Evolutionary conservation across 164 flowering plant species (phyloP), one percentile per base, ranked within the genome.

Genomic region (Macadamia integrifolia): DNA sequence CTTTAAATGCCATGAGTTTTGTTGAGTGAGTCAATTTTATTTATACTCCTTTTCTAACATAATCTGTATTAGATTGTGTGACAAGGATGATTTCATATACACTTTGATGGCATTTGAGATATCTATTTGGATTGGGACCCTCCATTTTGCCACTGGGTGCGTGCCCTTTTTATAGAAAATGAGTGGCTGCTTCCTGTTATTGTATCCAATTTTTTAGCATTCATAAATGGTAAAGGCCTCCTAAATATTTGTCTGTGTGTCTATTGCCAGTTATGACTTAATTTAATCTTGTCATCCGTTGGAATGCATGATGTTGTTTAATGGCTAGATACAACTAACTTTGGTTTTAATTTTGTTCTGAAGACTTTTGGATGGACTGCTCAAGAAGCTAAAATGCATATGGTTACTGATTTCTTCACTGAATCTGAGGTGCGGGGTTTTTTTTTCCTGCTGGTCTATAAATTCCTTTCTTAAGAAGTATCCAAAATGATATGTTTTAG

Each of bases 321-420:
- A 29, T 31, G 23, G 42, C 48, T 65, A 63, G 70, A 14, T 43
- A n/a, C 59, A 63, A 57, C 60, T 74, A 31, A 68, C 67, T 56
- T 67, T 40, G 30, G 43, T 72, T 44, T 43, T 50, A 66, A 57
- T 30, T 68, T 66, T 72, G 55, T 31, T 53, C 9, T 78, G 69
- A 68, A 93, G 97, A 84, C 84, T 9, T 90, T 90, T 82, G 95
- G 95, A 53, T 94, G 97, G 98, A 86, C 83, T 71, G 85, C 88
- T 18, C 83, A 79, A 75, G 92, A 91, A 82, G 97, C 95, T 64
- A 90, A 87, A 77, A 42, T 90, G 84, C 98, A 94, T 74, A 84
- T 90, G 96, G 92, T 91, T 69, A 53, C 78, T 58, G 92, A 90
- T 68, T 92, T 84, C 77, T 92, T 94, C 77, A 88, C 86, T 76